Base-by-base conservation (phyloP, 495 filamentous ascomycete genomes). In the Hypoxylon fragiforme region DNA sequence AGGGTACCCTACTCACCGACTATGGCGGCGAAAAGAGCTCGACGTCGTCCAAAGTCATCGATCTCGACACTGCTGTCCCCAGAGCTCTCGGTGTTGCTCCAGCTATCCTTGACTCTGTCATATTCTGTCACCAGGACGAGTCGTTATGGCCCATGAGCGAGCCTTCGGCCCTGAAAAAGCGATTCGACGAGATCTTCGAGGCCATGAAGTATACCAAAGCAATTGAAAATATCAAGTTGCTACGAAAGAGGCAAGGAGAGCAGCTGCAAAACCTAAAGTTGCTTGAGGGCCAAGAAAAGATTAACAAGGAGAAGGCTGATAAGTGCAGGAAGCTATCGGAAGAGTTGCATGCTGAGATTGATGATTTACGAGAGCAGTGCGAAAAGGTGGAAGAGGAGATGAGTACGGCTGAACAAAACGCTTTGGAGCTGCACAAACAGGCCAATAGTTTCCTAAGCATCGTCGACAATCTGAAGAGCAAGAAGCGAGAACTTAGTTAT, bases 91-190 rank as follows among this genome's bases (percentile, higher is more conserved):
- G 95, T 24, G 94, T 97, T 7, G 94, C 91, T 2, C 85, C 86
- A 49, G 91, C 94, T 7, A 82, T 98, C 11, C 79, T 98, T 24
- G 91, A 97, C 37, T 86, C 82, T 38, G 94, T 98, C 64, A 97
- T 98, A 58, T 98, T 98, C 72, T 98, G 94, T 67, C 94, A 98
- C 68, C 94, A 98, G 62, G 94, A 98, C 57, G 94, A 98, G 52
- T 96, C 92, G 46, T 68, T 97, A 37, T 98, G 94, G 94, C 94
- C 94, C 9, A 91, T 98, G 88, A 96, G 91, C 62, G 90, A 95
- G 63, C 90, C 92, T 0, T 68, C 76, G 0, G 80, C 80, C 3
- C 75, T 98, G 18, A 98, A 98, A 72, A 92, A 94, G 72, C 84
- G 81, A 30, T 98, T 98, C 47, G 94, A 98, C 64, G 91, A 96